Conservation (phyloP, 2,329 filamentous ascomycete genomes). For the Acrocalymma vagum region DNA sequence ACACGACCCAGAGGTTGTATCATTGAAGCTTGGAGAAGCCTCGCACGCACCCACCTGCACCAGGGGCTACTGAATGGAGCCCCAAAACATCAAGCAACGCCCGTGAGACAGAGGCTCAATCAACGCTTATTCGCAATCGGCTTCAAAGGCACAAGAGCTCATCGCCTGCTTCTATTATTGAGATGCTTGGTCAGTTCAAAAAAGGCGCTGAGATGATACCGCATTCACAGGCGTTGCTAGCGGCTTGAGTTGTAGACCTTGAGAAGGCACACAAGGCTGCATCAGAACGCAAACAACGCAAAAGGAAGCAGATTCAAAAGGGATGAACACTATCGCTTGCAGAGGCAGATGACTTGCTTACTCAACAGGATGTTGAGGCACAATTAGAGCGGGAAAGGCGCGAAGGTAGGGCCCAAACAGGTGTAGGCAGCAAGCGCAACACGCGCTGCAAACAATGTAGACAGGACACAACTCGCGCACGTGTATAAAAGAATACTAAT, state of each 20-base stretch:
- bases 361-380: slow-evolving; percentile 9
- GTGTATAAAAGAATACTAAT: too few species aligned
- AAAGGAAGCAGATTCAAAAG: slow-evolving; percentile 16
- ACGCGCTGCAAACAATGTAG: too few species aligned
- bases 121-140: slow-evolving; percentile 11
- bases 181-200: too few species aligned
- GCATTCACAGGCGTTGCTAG: too few species aligned
- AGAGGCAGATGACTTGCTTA: slow-evolving; percentile 9
- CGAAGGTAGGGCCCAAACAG: slow-evolving; percentile 4
- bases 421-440: slow-evolving; percentile 1
- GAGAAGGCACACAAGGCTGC: too few species aligned
- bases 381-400: slow-evolving; percentile 14
- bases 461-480: too few species aligned
- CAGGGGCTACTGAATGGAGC: slow-evolving; percentile 2
- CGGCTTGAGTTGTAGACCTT: too few species aligned
- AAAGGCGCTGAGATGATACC: too few species aligned
- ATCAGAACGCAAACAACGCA: slow-evolving; percentile 10
- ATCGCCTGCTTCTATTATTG: too few species aligned
- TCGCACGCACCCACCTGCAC: slow-evolving; percentile 11
- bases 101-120: slow-evolving; percentile 10
- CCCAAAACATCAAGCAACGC: slow-evolving; percentile 14
- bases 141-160: too few species aligned
- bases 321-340: slow-evolving; percentile 13
- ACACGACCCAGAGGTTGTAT: slow-evolving; percentile 37
- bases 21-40: slow-evolving; percentile 40